Evolutionary conservation across 768 basidiomycete genomes (phyloP).

Genomic region (Guyanaporus albipodus): DNA sequence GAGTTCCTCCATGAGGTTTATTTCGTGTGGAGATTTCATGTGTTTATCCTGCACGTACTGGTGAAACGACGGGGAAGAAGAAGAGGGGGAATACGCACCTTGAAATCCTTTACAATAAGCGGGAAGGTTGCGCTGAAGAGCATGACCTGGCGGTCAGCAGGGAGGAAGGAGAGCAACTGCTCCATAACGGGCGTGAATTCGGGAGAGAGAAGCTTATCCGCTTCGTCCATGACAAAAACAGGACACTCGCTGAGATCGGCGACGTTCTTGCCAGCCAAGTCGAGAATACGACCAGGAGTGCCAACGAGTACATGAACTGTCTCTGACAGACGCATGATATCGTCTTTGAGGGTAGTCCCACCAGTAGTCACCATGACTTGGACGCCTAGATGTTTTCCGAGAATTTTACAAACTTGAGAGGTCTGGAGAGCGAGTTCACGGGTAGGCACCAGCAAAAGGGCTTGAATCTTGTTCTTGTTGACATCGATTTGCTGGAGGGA

Average conservation of each 20-base stretch:
- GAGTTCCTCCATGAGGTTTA: slow-evolving; percentile 99
- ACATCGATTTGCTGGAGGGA: slow-evolving; percentile 90
- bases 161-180: slow-evolving; percentile 83
- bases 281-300: slow-evolving; percentile 93
- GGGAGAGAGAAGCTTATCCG: slow-evolving; percentile 94
- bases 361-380: slow-evolving; percentile 99
- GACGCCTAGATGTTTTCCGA: slow-evolving; percentile 92
- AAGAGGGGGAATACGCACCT: slow-evolving; percentile 44
- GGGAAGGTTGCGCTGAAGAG: slow-evolving; percentile 99
- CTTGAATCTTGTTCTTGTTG: slow-evolving; percentile 84
- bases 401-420: slow-evolving; percentile 95
- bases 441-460: slow-evolving; percentile 95
- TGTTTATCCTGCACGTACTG: slow-evolving; percentile 71
- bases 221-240: slow-evolving; percentile 99
- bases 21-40: slow-evolving; percentile 94
- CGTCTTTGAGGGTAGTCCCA: slow-evolving; percentile 96
- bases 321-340: slow-evolving; percentile 89
- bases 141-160: slow-evolving; percentile 91
- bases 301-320: slow-evolving; percentile 94
- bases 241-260: slow-evolving; percentile 93
- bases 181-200: slow-evolving; percentile 99
- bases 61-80: slow-evolving; percentile 5
- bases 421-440: slow-evolving; percentile 98
- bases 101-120: slow-evolving; percentile 98
- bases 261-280: slow-evolving; percentile 88